Evolutionary conservation across 163 green algal species (phyloP).

Genomic region (Volvox carteri): DNA sequence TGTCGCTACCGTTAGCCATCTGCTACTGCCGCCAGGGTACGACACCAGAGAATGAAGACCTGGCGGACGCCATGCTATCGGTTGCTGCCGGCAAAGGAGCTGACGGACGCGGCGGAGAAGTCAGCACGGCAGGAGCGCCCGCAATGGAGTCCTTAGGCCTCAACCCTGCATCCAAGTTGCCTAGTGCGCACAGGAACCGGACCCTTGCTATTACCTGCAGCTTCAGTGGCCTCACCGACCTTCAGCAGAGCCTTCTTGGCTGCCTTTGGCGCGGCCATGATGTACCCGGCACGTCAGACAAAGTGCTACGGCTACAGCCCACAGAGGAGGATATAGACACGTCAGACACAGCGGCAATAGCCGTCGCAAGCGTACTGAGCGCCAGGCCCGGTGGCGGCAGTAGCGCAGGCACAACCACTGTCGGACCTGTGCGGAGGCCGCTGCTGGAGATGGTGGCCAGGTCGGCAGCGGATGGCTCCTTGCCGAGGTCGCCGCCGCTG

Average conservation of each 20-base stretch:
- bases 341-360: too few relatives aligned
- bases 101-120: too few relatives aligned
- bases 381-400: not conserved
- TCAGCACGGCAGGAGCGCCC: not conserved
- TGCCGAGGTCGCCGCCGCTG: slow-evolving; percentile 11
- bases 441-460: slow-evolving; percentile 47
- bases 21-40: slow-evolving; percentile 40
- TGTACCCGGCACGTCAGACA: not conserved
- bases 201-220: not conserved
- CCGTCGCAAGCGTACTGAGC: too few relatives aligned
- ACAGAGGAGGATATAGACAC: too few relatives aligned
- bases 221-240: slow-evolving; percentile 36
- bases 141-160: not conserved
- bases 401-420: not conserved
- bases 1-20: slow-evolving; percentile 40
- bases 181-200: not conserved
- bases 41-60: slow-evolving; percentile 52
- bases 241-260: slow-evolving; percentile 52
- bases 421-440: not conserved
- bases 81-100: not conserved
- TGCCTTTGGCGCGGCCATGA: slow-evolving; percentile 14
- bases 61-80: slow-evolving; percentile 40
- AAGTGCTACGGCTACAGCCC: too few relatives aligned
- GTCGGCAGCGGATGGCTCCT: slow-evolving; percentile 14
- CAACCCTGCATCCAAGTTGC: not conserved